Conservation (phyloP, 371 early-diverging fungal genomes). For the Globomyces sp. region DNA sequence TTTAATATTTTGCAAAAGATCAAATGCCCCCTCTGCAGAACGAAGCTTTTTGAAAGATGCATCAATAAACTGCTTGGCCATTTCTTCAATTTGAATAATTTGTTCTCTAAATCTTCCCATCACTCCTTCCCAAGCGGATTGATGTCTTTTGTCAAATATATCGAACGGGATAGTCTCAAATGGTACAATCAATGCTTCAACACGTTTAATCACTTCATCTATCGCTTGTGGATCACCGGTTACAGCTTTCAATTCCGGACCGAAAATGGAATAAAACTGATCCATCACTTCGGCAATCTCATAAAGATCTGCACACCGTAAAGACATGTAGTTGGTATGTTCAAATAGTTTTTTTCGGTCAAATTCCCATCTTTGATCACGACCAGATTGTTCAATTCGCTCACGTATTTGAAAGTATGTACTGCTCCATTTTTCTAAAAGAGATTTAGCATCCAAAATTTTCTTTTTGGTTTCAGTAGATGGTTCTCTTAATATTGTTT, state of each 20-base stretch:
- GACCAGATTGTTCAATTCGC: constrained; percentile 56
- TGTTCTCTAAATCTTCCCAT: constrained; percentile 61
- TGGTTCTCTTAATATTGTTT: constrained; percentile 47
- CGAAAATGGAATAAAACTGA: constrained; percentile 62
- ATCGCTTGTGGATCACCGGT: constrained; percentile 62
- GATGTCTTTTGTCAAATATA: constrained; percentile 52
- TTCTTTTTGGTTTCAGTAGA: constrained; percentile 47
- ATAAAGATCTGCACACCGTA: constrained; percentile 52
- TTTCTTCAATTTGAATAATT: constrained; percentile 61
- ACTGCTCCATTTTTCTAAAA: constrained; percentile 54
- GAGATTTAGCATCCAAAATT: constrained; percentile 49
- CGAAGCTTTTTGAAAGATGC: constrained; percentile 60
- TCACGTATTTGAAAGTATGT: constrained; percentile 61
- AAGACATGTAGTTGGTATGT: constrained; percentile 59
- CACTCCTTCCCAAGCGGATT: constrained; percentile 52
- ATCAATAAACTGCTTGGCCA: constrained; percentile 65
- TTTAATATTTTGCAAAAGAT: constrained; percentile 59
- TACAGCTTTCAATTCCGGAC: constrained; percentile 61
- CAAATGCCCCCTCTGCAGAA: constrained; percentile 63
- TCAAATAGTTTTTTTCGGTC: constrained; percentile 61
- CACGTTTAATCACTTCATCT: constrained; percentile 61
- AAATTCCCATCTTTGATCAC: constrained; percentile 65
- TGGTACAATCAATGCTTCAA: constrained; percentile 55
- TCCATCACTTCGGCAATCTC: constrained; percentile 60
- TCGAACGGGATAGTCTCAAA: constrained; percentile 57